These are phyloP conservation scores for Furcasterigmium furcatum DNA, from an alignment of 2,329 filamentous ascomycete genomes.

Conservation along the genomic window DNA sequence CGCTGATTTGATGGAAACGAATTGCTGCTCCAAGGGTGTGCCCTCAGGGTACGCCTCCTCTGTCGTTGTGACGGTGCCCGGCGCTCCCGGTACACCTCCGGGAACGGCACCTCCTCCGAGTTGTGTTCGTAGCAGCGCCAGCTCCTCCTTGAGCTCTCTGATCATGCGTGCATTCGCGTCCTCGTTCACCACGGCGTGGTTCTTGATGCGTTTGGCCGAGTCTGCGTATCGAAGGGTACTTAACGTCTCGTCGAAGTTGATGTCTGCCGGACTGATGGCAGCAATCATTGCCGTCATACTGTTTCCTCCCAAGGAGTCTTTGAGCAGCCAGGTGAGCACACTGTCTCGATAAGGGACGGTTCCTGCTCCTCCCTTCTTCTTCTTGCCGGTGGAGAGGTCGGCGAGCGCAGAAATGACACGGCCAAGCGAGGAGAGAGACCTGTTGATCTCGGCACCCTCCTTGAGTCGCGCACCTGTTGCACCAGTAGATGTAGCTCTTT, in stretches of 20 bases:
- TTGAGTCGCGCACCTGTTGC: conserved; percentile 93
- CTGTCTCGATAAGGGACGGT: conserved; percentile 97
- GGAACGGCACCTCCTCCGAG: conserved; percentile 56
- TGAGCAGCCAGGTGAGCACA: conserved; percentile 91
- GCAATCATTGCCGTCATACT: conserved; percentile 99
- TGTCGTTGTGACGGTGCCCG: conserved; percentile 47
- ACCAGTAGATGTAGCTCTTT: conserved; percentile 94
- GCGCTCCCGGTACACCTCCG: conserved; percentile 20
- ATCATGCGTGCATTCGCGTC: conserved; percentile 99
- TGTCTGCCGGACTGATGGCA: conserved; percentile 95
- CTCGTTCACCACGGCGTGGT: conserved; percentile 98
- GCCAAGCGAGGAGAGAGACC: conserved; percentile 91
- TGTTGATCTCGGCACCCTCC: conserved; percentile 97
- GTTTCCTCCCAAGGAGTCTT: conserved; percentile 95
- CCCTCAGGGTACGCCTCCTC: conserved; percentile 90
- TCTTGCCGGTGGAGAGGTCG: conserved; percentile 82
- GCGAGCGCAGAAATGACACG: conserved; percentile 96
- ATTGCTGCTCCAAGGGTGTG: conserved; percentile 90
- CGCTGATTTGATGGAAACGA: conserved; percentile 85
- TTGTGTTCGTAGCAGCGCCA: conserved; percentile 82
- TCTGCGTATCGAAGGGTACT: conserved; percentile 95
- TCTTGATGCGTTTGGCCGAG: conserved; percentile 98
- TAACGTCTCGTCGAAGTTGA: conserved; percentile 97
- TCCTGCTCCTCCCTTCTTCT: conserved; percentile 68
- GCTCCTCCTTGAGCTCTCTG: conserved; percentile 91